Conservation (phyloP, 2,329 filamentous ascomycete genomes). For the Coniochaeta ligniaria region DNA sequence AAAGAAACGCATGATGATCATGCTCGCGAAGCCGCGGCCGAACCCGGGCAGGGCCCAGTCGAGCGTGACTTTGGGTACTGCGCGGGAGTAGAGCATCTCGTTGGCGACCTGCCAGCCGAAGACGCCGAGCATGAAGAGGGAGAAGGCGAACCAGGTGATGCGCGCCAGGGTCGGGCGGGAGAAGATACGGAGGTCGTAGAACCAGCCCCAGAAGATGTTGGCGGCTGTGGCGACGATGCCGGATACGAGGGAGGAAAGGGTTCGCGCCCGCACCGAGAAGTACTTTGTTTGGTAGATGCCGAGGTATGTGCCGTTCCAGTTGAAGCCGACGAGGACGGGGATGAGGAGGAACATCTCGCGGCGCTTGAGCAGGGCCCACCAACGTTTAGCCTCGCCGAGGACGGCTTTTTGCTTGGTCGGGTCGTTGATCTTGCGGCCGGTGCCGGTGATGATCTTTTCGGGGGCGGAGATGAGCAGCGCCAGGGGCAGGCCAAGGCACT, state of each 20-base stretch:
- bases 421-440: slow-evolving; percentile 22
- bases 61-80: slow-evolving; percentile 28
- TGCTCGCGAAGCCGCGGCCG: slow-evolving; percentile 37
- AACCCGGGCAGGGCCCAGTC: slow-evolving; percentile 38
- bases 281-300: slow-evolving; percentile 46
- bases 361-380: slow-evolving; percentile 27
- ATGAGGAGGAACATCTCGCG: slow-evolving; percentile 40
- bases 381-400: slow-evolving; percentile 26
- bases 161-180: slow-evolving; percentile 33
- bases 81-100: slow-evolving; percentile 34
- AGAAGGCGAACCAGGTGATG: slow-evolving; percentile 32
- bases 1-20: slow-evolving; percentile 41
- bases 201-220: slow-evolving; percentile 42
- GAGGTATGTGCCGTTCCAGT: slow-evolving; percentile 43
- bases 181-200: slow-evolving; percentile 35
- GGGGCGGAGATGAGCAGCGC: slow-evolving; percentile 36
- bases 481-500: slow-evolving; percentile 35
- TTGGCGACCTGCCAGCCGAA: slow-evolving; percentile 42
- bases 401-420: slow-evolving; percentile 28
- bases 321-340: slow-evolving; percentile 40
- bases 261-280: slow-evolving; percentile 41
- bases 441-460: slow-evolving; percentile 32
- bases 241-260: slow-evolving; percentile 35
- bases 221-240: slow-evolving; percentile 35
- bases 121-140: slow-evolving; percentile 30